Conservation (phyloP, 345 rosid genomes). For the Euphorbia pulcherrima region DNA sequence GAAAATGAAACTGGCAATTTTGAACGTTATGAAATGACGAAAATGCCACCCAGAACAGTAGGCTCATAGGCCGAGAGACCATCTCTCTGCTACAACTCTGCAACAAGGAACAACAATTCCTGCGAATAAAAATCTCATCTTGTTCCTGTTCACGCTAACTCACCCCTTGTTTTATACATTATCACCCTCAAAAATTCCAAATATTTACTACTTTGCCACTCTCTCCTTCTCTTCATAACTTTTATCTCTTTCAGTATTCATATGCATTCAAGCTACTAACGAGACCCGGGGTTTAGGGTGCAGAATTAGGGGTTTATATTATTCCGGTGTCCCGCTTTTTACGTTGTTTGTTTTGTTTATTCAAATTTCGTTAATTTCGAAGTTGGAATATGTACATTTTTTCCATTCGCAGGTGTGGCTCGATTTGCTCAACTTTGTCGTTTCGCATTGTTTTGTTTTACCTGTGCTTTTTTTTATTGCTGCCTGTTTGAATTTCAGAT, state of each 20-base stretch:
- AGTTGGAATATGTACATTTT: constrained; percentile 19
- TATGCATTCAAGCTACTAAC: constrained; percentile 14
- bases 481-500: constrained; percentile 1
- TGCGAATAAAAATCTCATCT: constrained; percentile 13
- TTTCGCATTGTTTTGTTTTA: constrained; percentile 26
- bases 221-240: not conserved
- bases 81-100: constrained; percentile 44
- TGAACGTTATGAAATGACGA: constrained; percentile 21
- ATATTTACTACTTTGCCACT: constrained; percentile 55
- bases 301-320: constrained; percentile 9
- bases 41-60: constrained; percentile 20
- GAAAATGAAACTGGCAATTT: constrained; percentile 17
- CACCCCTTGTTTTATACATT: constrained; percentile 12
- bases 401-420: constrained; percentile 24
- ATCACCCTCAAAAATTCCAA: constrained; percentile 38
- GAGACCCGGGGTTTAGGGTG: constrained; percentile 25
- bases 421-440: constrained; percentile 43
- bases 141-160: constrained; percentile 16
- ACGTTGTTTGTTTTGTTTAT: constrained; percentile 35
- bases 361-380: constrained; percentile 44
- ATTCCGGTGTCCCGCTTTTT: constrained; percentile 39
- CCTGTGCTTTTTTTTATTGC: constrained; percentile 11
- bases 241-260: not conserved
- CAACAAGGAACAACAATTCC: constrained; percentile 30
- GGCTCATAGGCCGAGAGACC: constrained; percentile 53